Evolutionary conservation across 208 protist species (phyloP), one percentile per base, ranked within the genome.

Genomic region (Chromosphaera perkinsii): DNA sequence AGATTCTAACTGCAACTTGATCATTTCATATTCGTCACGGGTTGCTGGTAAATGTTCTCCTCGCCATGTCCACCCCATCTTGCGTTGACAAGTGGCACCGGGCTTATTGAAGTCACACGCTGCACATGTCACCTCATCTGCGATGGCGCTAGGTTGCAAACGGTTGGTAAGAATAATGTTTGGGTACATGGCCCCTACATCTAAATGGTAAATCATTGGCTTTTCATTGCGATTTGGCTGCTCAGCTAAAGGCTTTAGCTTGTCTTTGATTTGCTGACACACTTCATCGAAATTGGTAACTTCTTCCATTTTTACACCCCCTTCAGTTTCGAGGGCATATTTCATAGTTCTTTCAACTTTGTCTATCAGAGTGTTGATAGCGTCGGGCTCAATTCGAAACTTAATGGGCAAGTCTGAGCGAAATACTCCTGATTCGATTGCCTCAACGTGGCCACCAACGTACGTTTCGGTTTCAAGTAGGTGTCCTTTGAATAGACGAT

Each of bases 131-230:
- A 90, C 81, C n/a, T 94, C 83, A 51, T 85, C 83, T 1, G 96
- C 89, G 42, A 98, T 91, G 0, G 83, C 65, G 12, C 77, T 52
- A 12, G 85, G 85, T 70, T 99, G 95, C 7, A 99, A 88, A 40
- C 97, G 84, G 73, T 99, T 99, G 0, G 98, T 99, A 12, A 99
- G 80, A 73, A 99, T 99, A 79, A 99, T 99, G 78, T 99, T 99
- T 0, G 98, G 98, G 85, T 99, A 99, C 98, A 99, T 99, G 31
- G 98, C 98, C 27, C 87, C 88, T 3, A 99, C 97, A 69, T 99
- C 98, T 0, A 99, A 77, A 82, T 99, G 98, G 74, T 98, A 98
- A 51, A 99, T 99, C 22, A 97, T 66, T 1, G 97, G 98, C 31
- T 71, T 72, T 55, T 76, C 75, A 1, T 52, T 1, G 33, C 81